These are phyloP conservation scores for Crithidia sp. DNA, from an alignment of 208 protist species.

Conservation along the genomic window DNA sequence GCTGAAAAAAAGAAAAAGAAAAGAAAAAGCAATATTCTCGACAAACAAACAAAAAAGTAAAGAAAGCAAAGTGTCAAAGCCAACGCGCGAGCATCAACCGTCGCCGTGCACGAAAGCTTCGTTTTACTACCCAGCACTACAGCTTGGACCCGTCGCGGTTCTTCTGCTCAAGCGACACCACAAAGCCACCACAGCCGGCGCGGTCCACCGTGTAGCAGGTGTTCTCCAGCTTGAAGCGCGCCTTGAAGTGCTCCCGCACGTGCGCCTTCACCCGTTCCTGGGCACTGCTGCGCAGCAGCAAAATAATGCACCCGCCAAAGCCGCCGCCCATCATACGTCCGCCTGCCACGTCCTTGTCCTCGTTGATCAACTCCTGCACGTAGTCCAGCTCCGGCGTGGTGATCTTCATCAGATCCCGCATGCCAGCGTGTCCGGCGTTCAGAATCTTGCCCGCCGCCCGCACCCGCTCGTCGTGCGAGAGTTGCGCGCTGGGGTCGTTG, in stretches of 20 bases:
- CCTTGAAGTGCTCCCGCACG: constrained; percentile 64
- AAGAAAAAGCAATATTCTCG: constrained; percentile 1
- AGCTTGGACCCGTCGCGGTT: constrained; percentile 7
- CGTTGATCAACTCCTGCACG: constrained; percentile 64
- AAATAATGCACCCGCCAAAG: constrained; percentile 89
- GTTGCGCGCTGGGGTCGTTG: constrained; percentile 30
- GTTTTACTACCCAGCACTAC: background rate
- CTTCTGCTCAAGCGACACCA: constrained; percentile 42
- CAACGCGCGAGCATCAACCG: background rate
- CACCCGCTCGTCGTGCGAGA: constrained; percentile 62
- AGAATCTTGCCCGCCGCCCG: constrained; percentile 55
- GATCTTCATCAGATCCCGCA: constrained; percentile 79
- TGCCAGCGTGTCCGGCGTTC: constrained; percentile 68
- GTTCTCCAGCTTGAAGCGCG: constrained; percentile 56
- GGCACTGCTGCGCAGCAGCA: constrained; percentile 55
- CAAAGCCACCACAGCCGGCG: constrained; percentile 57
- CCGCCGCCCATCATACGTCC: constrained; percentile 91
- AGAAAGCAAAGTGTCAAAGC: background rate
- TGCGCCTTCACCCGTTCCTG: constrained; percentile 55
- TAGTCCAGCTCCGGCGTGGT: constrained; percentile 85
- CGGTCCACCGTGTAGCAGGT: constrained; percentile 52
- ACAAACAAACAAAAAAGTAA: constrained; percentile 5
- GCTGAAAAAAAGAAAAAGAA: background rate
- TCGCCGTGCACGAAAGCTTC: background rate
- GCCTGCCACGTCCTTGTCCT: constrained; percentile 71